Evolutionary conservation across 2,329 filamentous ascomycete species (phyloP), one percentile per base, ranked within the genome.

Genomic region (Cladobotryum mycophilum): DNA sequence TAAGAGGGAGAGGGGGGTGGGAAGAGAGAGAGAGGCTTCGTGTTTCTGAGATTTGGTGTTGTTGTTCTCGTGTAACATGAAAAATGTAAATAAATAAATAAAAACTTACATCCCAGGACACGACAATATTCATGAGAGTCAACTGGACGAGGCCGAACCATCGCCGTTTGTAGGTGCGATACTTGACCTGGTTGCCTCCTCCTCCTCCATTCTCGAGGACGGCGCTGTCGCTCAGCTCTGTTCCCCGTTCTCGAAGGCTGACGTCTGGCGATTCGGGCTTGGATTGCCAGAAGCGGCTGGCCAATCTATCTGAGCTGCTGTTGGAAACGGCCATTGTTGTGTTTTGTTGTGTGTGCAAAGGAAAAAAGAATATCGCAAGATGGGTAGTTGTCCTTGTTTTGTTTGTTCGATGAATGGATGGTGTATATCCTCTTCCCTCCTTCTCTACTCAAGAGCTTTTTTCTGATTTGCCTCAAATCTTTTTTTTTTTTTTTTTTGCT

Each of bases 51-150:
- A 20, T 30, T 30, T 30, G 41, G 14, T 43, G 41, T 43, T 18
- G 5, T 18, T 42, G 14, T 17, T 38, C 13, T n/a, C 13, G 15
- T 36, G 14, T 30, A 30, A 20, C 30, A 34, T 38, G 7, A 38
- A 17, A n/a, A n/a, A n/a, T 2, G n/a, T n/a, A 18, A 17, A 12
- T 2, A 18, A 41, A 12, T 8, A 22, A 14, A 11, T 3, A 34
- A 9, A 44, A 17, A 84, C 89, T 76, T 78, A 93, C 89, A 80
- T 95, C 89, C 92, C 92, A 97, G 63, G 88, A 95, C 40, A 96
- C 86, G 54, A 97, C 82, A 50, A 96, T 85, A 66, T 97, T 99
- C 70, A 97, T 75, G 61, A 97, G 70, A 6, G 90, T 86, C 63
- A 97, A 71, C 68, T 96, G 88, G 18, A 80, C 71, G 47, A 99